These are phyloP conservation scores for Ogataea sp. DNA, from an alignment of 805 yeast genomes.

Conservation along the genomic window DNA sequence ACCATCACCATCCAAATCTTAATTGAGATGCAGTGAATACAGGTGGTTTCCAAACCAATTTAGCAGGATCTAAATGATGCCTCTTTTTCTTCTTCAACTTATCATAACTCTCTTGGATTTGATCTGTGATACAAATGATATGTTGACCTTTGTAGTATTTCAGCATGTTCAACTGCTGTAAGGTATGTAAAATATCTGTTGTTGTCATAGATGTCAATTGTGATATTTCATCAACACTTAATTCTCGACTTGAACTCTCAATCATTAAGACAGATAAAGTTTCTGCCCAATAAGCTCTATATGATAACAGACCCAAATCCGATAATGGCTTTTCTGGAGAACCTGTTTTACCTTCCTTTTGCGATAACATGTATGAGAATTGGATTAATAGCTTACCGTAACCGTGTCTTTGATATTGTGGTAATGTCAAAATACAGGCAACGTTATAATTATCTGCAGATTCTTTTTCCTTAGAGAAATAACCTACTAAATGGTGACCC, in stretches of 20 bases:
- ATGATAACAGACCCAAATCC: constrained; percentile 87
- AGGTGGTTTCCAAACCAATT: constrained; percentile 90
- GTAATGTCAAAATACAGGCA: constrained; percentile 93
- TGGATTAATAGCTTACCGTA: constrained; percentile 88
- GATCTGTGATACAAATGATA: constrained; percentile 78
- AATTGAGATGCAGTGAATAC: constrained; percentile 92
- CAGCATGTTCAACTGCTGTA: constrained; percentile 84
- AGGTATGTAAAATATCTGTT: constrained; percentile 87
- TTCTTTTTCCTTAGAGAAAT: constrained; percentile 94
- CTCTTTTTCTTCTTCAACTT: constrained; percentile 55
- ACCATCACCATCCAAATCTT: constrained; percentile 80
- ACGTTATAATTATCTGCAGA: constrained; percentile 92
- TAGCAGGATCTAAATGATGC: constrained; percentile 65
- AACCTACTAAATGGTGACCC: constrained; percentile 96
- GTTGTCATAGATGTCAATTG: constrained; percentile 89
- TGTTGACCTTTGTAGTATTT: constrained; percentile 95
- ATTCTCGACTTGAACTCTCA: constrained; percentile 47
- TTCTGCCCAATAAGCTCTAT: constrained; percentile 96
- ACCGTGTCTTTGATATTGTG: constrained; percentile 94
- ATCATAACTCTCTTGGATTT: constrained; percentile 68
- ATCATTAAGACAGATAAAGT: constrained; percentile 67
- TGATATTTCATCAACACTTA: constrained; percentile 80
- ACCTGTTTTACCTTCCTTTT: constrained; percentile 84
- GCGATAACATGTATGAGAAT: constrained; percentile 85
- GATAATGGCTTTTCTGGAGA: constrained; percentile 97